Conservation (phyloP, 371 early-diverging fungal genomes). For the Ecytonucleospora hepatopenaei region DNA sequence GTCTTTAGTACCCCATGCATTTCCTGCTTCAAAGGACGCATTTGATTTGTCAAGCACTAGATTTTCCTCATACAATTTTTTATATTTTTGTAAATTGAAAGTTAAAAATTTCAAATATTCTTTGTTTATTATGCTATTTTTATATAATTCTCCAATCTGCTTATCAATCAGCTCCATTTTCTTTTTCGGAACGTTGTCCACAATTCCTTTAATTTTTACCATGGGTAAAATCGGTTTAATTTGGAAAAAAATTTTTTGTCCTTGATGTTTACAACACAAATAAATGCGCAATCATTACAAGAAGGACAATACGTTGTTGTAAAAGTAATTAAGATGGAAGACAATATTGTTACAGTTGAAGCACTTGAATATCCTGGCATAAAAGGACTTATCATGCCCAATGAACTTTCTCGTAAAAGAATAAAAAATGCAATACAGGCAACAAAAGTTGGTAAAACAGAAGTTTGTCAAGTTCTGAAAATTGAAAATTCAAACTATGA, state of each 20-base stretch:
- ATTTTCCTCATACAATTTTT: constrained; percentile 15
- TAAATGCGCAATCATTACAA: constrained; percentile 81
- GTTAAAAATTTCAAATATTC: constrained; percentile 6
- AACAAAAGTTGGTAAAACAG: constrained; percentile 83
- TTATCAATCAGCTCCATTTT: background rate
- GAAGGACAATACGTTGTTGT: constrained; percentile 94
- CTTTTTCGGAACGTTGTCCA: background rate
- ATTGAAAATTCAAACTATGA: constrained; percentile 98
- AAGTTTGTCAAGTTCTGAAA: constrained; percentile 84
- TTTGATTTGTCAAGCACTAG: background rate
- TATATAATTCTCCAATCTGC: constrained; percentile 1
- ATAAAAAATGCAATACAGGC: constrained; percentile 90
- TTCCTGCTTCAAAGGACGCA: background rate
- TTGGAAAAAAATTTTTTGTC: constrained; percentile 1
- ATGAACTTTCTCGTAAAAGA: constrained; percentile 85
- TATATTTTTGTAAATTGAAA: constrained; percentile 10
- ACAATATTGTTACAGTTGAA: constrained; percentile 86
- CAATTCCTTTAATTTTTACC: constrained; percentile 2
- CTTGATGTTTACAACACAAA: constrained; percentile 52
- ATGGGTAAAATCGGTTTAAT: background rate
- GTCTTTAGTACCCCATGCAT: constrained; percentile 8
- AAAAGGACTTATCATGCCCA: constrained; percentile 86
- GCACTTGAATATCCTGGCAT: constrained; percentile 74
- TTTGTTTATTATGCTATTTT: background rate
- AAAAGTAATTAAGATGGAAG: constrained; percentile 83